Conservation (phyloP, 176 grass and related monocot genomes). For the Stipa capillata region DNA sequence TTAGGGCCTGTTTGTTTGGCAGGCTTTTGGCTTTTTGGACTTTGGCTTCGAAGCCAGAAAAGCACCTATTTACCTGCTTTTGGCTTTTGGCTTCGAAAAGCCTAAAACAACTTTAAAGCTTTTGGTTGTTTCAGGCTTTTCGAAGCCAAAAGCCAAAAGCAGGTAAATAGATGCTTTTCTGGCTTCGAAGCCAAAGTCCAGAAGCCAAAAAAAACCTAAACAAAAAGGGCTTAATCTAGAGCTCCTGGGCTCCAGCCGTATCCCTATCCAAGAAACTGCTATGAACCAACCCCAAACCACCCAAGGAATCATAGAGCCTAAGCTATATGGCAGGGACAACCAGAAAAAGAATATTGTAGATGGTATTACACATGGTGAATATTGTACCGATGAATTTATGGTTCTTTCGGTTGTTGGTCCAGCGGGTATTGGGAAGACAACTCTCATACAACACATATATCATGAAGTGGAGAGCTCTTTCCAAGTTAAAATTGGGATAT, state of each 20-base stretch:
- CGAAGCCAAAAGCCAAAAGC: no score
- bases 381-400: not conserved
- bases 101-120: no score
- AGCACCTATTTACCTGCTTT: no score
- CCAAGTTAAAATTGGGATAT: constrained; percentile 1
- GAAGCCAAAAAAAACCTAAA: no score
- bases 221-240: not conserved
- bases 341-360: not conserved
- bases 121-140: no score
- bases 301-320: not conserved
- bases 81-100: no score
- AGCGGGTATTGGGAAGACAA: constrained; percentile 41
- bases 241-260: not conserved
- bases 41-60: no score
- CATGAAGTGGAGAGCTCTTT: not conserved
- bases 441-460: constrained; percentile 27
- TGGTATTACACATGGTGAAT: not conserved
- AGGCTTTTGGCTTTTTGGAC: no score
- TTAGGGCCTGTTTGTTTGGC: no score
- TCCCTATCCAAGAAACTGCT: not conserved
- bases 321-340: constrained; percentile 9
- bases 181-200: no score
- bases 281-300: not conserved
- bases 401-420: constrained; percentile 33
- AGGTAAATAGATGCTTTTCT: no score